Evolutionary conservation across 176 grass and related monocot species (phyloP), one percentile per base, ranked within the genome.

Genomic region (Aegilops longissima): DNA sequence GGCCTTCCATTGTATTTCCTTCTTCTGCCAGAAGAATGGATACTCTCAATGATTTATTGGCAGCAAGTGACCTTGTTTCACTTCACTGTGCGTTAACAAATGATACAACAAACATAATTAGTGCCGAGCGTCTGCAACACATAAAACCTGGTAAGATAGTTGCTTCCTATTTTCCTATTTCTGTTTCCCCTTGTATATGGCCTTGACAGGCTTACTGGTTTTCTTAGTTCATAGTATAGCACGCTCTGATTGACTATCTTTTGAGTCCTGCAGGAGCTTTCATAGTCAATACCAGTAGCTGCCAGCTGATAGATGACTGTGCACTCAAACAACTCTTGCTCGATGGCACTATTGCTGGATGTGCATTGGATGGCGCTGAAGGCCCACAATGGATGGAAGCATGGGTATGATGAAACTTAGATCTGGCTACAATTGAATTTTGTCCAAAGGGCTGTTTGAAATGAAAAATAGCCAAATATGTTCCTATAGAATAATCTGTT

Each of bases 381-480:
- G 96, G 96, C 33, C 93, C 93, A 38, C 96, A 96, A 59, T 98
- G 93, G 96, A 98, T 96, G 96, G 96, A 98, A 89, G 92, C 96
- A 88, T 98, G 96, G 96, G 96, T 96, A 95, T 61, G 80, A 95
- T 61, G 80, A 59, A 82, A 86, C 69, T 76, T 92, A 73, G n/a
- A 80, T 56, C 86, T 90, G 42, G 58, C 56, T 82, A 81, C 70
- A 68, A 81, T 35, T 21, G 13, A 77, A 77, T 82, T 85, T 63
- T 42, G 14, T 82, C 84, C 34, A 25, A 64, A 70, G 77, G 51
- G 27, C 14, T 2, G 8, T 83, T 61, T 65, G 35, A 74, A 17
- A 84, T 74, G 71, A 49, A 40, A 39, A n/a, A 72, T 24, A 9
- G 71, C 8, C 71, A 27, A 76, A 21, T 33, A 31, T 10, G 44